phyloP scores from a whole-genome alignment of 306 rosid genomes.

The Casuarina glauca region DNA sequence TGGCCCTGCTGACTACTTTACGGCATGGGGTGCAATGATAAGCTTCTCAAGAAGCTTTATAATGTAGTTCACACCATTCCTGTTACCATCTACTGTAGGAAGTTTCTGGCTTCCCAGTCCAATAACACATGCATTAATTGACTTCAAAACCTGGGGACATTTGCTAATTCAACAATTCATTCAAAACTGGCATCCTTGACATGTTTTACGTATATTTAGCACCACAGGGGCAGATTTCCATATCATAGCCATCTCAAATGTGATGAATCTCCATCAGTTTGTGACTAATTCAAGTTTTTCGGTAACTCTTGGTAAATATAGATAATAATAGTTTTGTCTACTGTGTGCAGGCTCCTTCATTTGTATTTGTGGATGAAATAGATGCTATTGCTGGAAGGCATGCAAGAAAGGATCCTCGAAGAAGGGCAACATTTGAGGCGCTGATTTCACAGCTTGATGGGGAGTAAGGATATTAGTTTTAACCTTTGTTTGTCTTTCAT shows the following conservation, averaged over 20 bases:
- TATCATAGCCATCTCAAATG: background rate
- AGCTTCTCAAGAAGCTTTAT: background rate
- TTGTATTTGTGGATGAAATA: constrained; percentile 95
- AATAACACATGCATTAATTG: background rate
- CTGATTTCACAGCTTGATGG: constrained; percentile 93
- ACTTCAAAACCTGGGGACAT: background rate
- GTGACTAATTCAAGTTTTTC: background rate
- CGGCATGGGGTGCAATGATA: background rate
- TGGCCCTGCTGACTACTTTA: background rate
- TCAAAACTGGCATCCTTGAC: background rate
- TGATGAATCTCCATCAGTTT: background rate
- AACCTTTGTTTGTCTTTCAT: constrained; percentile 2
- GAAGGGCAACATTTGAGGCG: constrained; percentile 95
- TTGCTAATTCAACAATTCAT: background rate
- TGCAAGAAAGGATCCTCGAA: constrained; percentile 85
- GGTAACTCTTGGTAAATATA: constrained; percentile 4
- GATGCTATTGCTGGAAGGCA: constrained; percentile 99
- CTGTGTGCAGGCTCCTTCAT: constrained; percentile 78
- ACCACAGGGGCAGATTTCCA: background rate
- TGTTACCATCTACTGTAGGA: background rate
- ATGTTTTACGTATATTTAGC: background rate
- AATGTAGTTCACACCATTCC: background rate
- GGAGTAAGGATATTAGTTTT: constrained; percentile 62
- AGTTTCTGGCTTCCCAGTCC: background rate
- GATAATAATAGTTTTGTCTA: constrained; percentile 16